These are phyloP conservation scores for Cladorrhinum samala DNA, from an alignment of 495 filamentous ascomycete species.

Conservation along the genomic window DNA sequence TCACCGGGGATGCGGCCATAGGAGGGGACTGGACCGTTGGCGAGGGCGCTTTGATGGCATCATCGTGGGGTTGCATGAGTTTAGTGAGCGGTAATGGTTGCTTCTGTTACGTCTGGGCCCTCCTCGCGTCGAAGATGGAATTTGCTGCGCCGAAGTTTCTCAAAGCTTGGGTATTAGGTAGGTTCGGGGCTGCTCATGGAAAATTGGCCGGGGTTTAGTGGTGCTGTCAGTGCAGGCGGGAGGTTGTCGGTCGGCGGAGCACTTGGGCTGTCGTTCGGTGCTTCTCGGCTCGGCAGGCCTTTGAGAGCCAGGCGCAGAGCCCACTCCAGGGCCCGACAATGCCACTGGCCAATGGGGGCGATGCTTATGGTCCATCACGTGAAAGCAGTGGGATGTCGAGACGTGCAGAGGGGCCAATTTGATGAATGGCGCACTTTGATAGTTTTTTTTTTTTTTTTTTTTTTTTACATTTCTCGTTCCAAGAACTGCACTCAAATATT, in stretches of 20 bases:
- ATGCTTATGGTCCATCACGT: background rate
- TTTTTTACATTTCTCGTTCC: too few relatives aligned
- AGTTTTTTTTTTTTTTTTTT: too few relatives aligned
- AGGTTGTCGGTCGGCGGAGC: constrained; percentile 1
- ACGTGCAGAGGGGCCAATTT: too few relatives aligned
- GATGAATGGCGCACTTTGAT: background rate
- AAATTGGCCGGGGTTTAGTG: too few relatives aligned
- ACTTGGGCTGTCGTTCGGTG: background rate
- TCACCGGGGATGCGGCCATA: constrained; percentile 35
- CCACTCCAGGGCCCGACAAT: background rate
- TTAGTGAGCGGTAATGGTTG: background rate
- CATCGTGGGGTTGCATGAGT: constrained; percentile 41
- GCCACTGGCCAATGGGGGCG: background rate
- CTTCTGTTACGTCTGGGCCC: background rate
- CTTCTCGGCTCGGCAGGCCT: background rate
- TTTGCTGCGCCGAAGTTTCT: too few relatives aligned
- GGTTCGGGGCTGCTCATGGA: too few relatives aligned
- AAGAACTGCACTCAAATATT: too few relatives aligned
- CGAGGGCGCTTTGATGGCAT: constrained; percentile 32
- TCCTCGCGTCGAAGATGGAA: background rate
- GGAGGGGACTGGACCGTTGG: constrained; percentile 39
- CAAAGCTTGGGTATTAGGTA: too few relatives aligned
- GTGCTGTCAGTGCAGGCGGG: background rate
- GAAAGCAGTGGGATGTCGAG: background rate
- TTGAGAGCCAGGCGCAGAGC: background rate